Conservation (phyloP, 768 basidiomycete species). For the Lentinula aciculospora region DNA sequence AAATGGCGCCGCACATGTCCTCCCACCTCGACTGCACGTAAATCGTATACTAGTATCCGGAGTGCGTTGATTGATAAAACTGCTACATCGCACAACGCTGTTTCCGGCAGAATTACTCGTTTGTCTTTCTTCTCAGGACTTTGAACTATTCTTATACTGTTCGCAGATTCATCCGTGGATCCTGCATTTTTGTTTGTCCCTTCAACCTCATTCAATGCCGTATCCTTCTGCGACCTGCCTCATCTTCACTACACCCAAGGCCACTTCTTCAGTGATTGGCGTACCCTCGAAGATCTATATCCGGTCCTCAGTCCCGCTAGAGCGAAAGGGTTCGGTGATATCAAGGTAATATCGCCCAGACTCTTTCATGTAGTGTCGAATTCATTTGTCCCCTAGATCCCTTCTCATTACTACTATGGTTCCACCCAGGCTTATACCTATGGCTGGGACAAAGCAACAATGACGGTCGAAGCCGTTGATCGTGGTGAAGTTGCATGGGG, state of each 20-base stretch:
- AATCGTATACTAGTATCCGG: slow-evolving; percentile 75
- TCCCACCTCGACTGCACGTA: slow-evolving; percentile 72
- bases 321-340: slow-evolving; percentile 79
- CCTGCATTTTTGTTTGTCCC: slow-evolving; percentile 61
- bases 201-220: slow-evolving; percentile 46
- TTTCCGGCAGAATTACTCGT: background rate
- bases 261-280: slow-evolving; percentile 97
- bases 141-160: no score
- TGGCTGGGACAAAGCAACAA: slow-evolving; percentile 78
- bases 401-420: slow-evolving; percentile 94
- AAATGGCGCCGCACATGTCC: slow-evolving; percentile 87
- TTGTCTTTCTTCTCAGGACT: background rate
- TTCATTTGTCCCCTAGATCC: slow-evolving; percentile 40
- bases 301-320: slow-evolving; percentile 94
- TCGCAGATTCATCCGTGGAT: background rate
- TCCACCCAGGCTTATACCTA: slow-evolving; percentile 82
- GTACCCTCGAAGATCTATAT: slow-evolving; percentile 81
- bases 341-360: slow-evolving; percentile 32
- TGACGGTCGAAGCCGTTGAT: slow-evolving; percentile 71
- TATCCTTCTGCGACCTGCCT: slow-evolving; percentile 78
- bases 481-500: slow-evolving; percentile 57
- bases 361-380: no score
- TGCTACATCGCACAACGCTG: background rate
- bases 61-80: slow-evolving; percentile 26
- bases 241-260: slow-evolving; percentile 86